Evolutionary conservation across 2,329 filamentous ascomycete species (phyloP).

Genomic region (Didymella pinodella): DNA sequence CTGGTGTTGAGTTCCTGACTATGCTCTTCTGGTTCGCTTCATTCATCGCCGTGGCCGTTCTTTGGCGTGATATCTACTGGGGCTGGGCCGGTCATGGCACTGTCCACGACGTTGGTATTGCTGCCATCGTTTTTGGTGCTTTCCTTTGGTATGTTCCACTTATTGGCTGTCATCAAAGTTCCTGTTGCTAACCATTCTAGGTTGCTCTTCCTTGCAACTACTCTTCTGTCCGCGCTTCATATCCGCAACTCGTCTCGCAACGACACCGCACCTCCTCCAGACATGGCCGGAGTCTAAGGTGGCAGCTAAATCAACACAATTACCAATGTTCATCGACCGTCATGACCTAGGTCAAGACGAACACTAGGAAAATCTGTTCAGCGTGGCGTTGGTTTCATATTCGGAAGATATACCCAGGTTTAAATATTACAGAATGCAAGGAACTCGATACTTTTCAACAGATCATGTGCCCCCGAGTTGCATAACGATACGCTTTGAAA

Average conservation of each 20-base stretch:
- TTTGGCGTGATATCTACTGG: conserved; percentile 63
- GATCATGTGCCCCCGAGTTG: neutral
- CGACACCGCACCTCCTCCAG: conserved; percentile 44
- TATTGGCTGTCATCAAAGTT: no score
- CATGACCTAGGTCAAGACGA: neutral
- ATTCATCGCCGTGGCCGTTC: conserved; percentile 77
- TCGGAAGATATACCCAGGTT: neutral
- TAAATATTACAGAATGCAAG: neutral
- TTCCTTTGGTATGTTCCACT: conserved; percentile 66
- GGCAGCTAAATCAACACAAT: no score
- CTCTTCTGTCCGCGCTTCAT: conserved; percentile 58
- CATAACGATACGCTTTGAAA: neutral
- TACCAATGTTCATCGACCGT: no score
- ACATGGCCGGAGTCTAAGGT: conserved; percentile 52
- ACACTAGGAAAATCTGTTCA: conserved; percentile 7
- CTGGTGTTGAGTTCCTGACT: conserved; percentile 75
- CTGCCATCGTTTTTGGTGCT: conserved; percentile 72
- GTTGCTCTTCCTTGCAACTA: conserved; percentile 62
- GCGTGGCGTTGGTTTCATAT: conserved; percentile 15
- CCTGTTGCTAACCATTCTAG: conserved; percentile 43
- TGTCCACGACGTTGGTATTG: conserved; percentile 67
- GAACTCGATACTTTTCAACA: neutral
- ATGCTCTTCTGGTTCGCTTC: conserved; percentile 93
- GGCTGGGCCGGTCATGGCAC: conserved; percentile 52
- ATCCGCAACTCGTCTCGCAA: conserved; percentile 52